Conservation (phyloP, 2,329 filamentous ascomycete species). For the Xylariaceae sp. region DNA sequence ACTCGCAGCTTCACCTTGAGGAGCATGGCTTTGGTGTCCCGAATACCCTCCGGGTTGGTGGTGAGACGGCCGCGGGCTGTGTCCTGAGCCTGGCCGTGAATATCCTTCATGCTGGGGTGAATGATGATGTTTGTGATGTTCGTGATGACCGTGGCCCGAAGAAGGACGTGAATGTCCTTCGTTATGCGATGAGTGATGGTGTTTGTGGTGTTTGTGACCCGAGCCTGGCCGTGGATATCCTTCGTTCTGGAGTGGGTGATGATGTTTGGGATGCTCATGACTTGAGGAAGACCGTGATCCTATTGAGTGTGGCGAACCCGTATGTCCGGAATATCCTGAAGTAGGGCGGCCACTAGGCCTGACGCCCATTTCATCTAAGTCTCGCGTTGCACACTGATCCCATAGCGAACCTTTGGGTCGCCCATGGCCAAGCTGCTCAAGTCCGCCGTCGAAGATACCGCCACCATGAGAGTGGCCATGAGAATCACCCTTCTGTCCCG, state of each 20-base stretch:
- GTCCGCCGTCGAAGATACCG: slow-evolving; percentile 36
- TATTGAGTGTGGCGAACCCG: slow-evolving; percentile 31
- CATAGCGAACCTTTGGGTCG: slow-evolving; percentile 58
- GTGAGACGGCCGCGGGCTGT: slow-evolving; percentile 12
- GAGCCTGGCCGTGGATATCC: neutral
- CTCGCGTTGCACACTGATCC: slow-evolving; percentile 57
- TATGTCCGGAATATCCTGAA: slow-evolving; percentile 25
- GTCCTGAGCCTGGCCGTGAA: neutral
- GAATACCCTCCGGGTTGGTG: slow-evolving; percentile 8
- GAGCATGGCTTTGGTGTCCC: slow-evolving; percentile 8
- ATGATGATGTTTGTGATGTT: slow-evolving; percentile 31
- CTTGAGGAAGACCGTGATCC: slow-evolving; percentile 30
- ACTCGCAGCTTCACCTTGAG: slow-evolving; percentile 20
- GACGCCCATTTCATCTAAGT: slow-evolving; percentile 53
- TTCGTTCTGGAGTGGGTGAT: neutral
- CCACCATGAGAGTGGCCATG: slow-evolving; percentile 38
- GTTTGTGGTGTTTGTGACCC: slow-evolving; percentile 39
- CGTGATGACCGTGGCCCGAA: no score
- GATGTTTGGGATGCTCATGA: slow-evolving; percentile 38
- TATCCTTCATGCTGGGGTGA: neutral
- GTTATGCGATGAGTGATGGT: neutral
- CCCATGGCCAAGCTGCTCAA: slow-evolving; percentile 49
- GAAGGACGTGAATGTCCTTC: slow-evolving; percentile 22
- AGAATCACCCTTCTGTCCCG: slow-evolving; percentile 33
- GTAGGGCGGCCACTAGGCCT: slow-evolving; percentile 36